Base-by-base conservation (phyloP, 495 filamentous ascomycete species). In the Annulohypoxylon moriforme region DNA sequence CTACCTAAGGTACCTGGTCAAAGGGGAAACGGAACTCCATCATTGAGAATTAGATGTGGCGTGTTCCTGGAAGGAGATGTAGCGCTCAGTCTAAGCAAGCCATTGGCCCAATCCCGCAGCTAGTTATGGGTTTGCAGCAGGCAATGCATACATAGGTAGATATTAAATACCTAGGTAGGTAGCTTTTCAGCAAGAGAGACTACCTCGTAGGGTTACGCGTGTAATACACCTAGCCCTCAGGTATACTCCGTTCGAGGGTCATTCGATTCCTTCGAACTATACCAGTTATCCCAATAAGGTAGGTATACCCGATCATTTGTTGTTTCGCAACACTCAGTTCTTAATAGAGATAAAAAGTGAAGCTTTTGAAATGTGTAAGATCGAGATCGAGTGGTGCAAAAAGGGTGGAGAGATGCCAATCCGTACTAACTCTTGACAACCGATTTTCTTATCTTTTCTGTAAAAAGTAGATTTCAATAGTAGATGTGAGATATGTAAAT, bases 291-390 rank as follows among this genome's bases (percentile, higher is more conserved):
- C 52, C 25, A 33, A 67, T 22, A 52, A 27, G 38, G 64, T 33
- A 67, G 34, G 55, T 40, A 16, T 59, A 60, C n/a, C 55, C 55
- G 55, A 40, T 24, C 42, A 50, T 22, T 42, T 47, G 52, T 20
- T 49, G 29, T 18, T 58, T 58, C 14, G 31, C 38, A 16, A 18
- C 14, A 25, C 16, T 36, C 31, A 25, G n/a, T 22, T 8, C 10
- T 38, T 9, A 24, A 31, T 31, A 8, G 13, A 4, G 33, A 29
- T 1, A 52, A 29, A 14, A 24, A 25, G 50, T 34, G 50, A 55
- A 55, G 50, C 14, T 34, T 33, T 1, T 10, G 29, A n/a, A 34
- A 34, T 55, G 20, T 3, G 16, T 4, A 1, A 13, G 16, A 25
- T 55, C 50, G 27, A 33, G 29, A 34, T 55, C 29, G 10, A 29